Evolutionary conservation across 305 asterid species (phyloP), one percentile per base, ranked within the genome.

Genomic region (Monarda citriodora): DNA sequence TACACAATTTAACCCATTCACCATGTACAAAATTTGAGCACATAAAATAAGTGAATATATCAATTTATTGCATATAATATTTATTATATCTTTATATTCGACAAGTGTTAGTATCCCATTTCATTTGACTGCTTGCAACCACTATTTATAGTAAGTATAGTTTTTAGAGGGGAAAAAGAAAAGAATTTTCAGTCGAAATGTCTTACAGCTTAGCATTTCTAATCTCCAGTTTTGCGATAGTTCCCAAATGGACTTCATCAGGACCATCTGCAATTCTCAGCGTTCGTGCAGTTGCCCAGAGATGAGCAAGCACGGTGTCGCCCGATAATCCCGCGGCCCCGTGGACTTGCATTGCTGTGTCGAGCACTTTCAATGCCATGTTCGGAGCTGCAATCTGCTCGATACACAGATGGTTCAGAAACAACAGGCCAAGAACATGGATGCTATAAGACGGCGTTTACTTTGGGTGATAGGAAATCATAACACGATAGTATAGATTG

Each of bases 191-290:
- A 29, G 32, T 4, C 32, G n/a, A 11, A 53, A 6, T 37, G 21
- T 7, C 29, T 86, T 86, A 94, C 23, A 91, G 85, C 76, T 81
- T 91, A 54, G 98, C 85, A 71, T 85, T 82, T 55, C 79, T 77
- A 38, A 94, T 75, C 77, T 94, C 99, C 16, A 94, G 61, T 66
- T 88, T 91, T 2, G 91, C 98, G 38, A 91, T 91, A 17, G 99
- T 86, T 26, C 84, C 98, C 73, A 94, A 72, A 73, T 94, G 98
- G 57, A 94, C 99, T 79, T 94, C 99, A 51, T 91, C 99, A 0
- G 98, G 99, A 53, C 98, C 99, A 74, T 94, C 99, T 3, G 98
- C 99, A 29, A 94, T 81, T 68, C 98, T 77, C 42, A 94, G 65
- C 3, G 98, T 91, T 71, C 99, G 80, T 5, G 98, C 72, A 23